Conservation (phyloP, 164 flowering plant species). For the Vitis cinerea region DNA sequence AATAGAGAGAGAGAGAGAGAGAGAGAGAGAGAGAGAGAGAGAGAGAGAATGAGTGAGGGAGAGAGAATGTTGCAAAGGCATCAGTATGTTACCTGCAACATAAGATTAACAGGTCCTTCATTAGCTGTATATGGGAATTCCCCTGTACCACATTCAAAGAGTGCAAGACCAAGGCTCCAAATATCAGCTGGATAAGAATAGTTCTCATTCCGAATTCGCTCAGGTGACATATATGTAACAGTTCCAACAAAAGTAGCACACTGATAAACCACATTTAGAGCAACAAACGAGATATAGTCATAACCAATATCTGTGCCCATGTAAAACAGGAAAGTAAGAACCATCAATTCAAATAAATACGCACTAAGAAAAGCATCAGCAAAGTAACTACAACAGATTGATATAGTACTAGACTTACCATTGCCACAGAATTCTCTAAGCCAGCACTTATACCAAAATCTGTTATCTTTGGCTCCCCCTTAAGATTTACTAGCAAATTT, state of each 20-base stretch:
- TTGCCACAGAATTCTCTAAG: constrained; percentile 90
- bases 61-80: background rate
- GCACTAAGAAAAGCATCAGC: background rate
- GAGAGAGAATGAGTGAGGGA: no score
- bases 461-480: constrained; percentile 97
- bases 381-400: background rate
- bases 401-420: constrained; percentile 52
- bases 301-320: no score
- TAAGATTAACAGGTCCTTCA: constrained; percentile 95
- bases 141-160: constrained; percentile 97
- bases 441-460: constrained; percentile 99
- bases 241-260: constrained; percentile 99
- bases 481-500: constrained; percentile 93
- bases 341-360: background rate
- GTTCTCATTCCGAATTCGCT: constrained; percentile 86
- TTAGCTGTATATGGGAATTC: constrained; percentile 94
- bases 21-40: no score
- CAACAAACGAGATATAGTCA: background rate
- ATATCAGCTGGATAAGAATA: constrained; percentile 99
- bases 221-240: constrained; percentile 99
- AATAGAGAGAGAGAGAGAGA: background rate
- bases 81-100: constrained; percentile 72
- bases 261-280: constrained; percentile 37
- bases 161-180: constrained; percentile 99
- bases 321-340: background rate